These are phyloP conservation scores for Penicillium malachiteum DNA, from an alignment of 495 filamentous ascomycete genomes.

Conservation along the genomic window DNA sequence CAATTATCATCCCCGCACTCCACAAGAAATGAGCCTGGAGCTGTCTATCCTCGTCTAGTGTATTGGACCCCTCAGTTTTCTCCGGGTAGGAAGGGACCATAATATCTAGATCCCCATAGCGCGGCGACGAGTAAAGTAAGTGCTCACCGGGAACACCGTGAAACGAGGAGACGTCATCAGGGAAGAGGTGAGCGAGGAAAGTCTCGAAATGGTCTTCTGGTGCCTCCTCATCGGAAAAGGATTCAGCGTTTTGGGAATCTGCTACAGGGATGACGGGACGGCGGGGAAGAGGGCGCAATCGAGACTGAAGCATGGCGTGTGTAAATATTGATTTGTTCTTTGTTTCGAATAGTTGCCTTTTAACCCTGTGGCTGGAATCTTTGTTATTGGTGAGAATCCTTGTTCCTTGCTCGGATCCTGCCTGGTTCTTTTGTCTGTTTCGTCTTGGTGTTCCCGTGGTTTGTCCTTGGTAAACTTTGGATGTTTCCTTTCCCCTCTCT, in stretches of 20 bases:
- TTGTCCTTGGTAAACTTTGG: no score
- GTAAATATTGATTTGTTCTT: neutral
- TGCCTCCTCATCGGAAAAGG: constrained; percentile 14
- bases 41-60: constrained; percentile 51
- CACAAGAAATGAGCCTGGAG: constrained; percentile 85
- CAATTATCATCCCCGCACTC: constrained; percentile 75
- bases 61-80: constrained; percentile 21
- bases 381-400: neutral
- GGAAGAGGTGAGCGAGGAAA: constrained; percentile 69
- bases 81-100: constrained; percentile 41
- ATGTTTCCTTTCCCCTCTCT: neutral
- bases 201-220: constrained; percentile 65
- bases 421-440: no score
- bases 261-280: constrained; percentile 9
- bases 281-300: constrained; percentile 34
- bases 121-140: constrained; percentile 65
- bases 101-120: constrained; percentile 52
- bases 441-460: no score
- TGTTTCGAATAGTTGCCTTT: neutral
- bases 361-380: neutral
- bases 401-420: no score
- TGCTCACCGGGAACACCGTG: constrained; percentile 70
- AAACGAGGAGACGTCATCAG: constrained; percentile 68
- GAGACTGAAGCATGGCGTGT: constrained; percentile 30
- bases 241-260: constrained; percentile 7